A percentile compares a stretch with the other conserved stretches of the same genome.
Conservation (phyloP, 2,329 filamentous ascomycete species). For the Aaosphaeria arxii region DNA sequence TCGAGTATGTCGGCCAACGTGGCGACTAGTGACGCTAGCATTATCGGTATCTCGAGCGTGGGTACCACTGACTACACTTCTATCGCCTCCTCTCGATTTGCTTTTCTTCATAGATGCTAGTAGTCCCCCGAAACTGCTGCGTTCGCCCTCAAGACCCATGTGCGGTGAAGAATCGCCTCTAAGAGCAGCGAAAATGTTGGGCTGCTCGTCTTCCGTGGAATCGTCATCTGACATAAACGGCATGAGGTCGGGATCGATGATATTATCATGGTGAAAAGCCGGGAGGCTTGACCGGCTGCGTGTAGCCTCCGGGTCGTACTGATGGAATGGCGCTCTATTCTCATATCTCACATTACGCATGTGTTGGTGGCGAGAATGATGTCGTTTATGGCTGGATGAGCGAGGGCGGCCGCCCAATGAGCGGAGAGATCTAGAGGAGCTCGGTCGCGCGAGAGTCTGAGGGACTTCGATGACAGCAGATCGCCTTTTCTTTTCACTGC, state of each 20-base stretch:
- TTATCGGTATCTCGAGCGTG: slow-evolving; percentile 63
- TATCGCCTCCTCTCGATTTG: slow-evolving; percentile 69
- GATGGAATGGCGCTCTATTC: slow-evolving; percentile 83
- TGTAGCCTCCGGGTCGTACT: slow-evolving; percentile 67
- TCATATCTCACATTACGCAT: slow-evolving; percentile 76
- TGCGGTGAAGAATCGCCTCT: slow-evolving; percentile 59
- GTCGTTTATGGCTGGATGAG: slow-evolving; percentile 75
- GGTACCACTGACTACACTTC: slow-evolving; percentile 60
- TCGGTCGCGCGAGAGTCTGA: slow-evolving; percentile 71
- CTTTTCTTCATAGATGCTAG: slow-evolving; percentile 73
- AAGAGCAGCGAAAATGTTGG: slow-evolving; percentile 78
- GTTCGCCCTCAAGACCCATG: slow-evolving; percentile 69
- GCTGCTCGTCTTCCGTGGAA: slow-evolving; percentile 88
- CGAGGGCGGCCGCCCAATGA: slow-evolving; percentile 69
- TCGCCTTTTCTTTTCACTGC: slow-evolving; percentile 75
- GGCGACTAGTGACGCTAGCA: slow-evolving; percentile 62
- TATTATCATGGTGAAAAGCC: slow-evolving; percentile 97
- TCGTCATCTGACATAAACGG: slow-evolving; percentile 94
- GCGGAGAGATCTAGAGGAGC: slow-evolving; percentile 84
- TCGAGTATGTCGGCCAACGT: slow-evolving; percentile 62
- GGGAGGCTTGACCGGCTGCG: slow-evolving; percentile 67
- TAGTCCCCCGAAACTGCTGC: slow-evolving; percentile 67
- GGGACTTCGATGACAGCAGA: slow-evolving; percentile 91
- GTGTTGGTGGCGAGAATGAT: slow-evolving; percentile 84
- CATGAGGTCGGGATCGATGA: slow-evolving; percentile 94